A percentile compares a stretch with the other conserved stretches of the same genome.
These are phyloP conservation scores for Malassezia globosa DNA, from an alignment of 1,284 basidiomycete species.

Conservation along the genomic window DNA sequence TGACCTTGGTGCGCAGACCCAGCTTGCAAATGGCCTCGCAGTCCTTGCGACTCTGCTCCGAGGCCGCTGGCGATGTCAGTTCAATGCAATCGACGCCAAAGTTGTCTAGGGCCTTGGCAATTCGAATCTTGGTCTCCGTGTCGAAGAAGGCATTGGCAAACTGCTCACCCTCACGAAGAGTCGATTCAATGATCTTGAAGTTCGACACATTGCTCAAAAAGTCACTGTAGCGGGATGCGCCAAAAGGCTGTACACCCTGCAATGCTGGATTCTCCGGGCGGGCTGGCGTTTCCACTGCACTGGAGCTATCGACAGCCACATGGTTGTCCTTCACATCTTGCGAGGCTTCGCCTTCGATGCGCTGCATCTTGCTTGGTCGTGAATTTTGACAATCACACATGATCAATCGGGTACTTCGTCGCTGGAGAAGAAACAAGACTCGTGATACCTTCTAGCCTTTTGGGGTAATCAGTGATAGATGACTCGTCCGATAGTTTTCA, in stretches of 20 bases:
- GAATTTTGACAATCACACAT: constrained; percentile 33
- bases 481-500: too few species aligned
- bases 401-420: too few species aligned
- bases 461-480: too few species aligned
- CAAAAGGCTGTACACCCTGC: constrained; percentile 30
- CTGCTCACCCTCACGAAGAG: constrained; percentile 83
- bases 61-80: constrained; percentile 93
- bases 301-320: constrained; percentile 30
- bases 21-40: constrained; percentile 99
- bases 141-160: constrained; percentile 99
- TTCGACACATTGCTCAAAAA: constrained; percentile 47
- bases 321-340: constrained; percentile 27
- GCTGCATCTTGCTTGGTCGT: constrained; percentile 21
- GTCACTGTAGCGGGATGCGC: constrained; percentile 30
- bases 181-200: constrained; percentile 80
- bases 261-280: constrained; percentile 15
- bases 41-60: constrained; percentile 84
- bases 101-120: constrained; percentile 62
- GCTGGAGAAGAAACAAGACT: too few species aligned
- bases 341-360: constrained; percentile 31
- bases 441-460: too few species aligned
- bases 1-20: constrained; percentile 88
- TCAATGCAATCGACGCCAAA: constrained; percentile 97
- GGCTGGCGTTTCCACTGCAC: constrained; percentile 7
- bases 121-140: constrained; percentile 99